Percentiles rank a stretch among this genome's conserved stretches.
Evolutionary conservation across 176 grass and related monocot species (phyloP).

Genomic region (Carex parvula): DNA sequence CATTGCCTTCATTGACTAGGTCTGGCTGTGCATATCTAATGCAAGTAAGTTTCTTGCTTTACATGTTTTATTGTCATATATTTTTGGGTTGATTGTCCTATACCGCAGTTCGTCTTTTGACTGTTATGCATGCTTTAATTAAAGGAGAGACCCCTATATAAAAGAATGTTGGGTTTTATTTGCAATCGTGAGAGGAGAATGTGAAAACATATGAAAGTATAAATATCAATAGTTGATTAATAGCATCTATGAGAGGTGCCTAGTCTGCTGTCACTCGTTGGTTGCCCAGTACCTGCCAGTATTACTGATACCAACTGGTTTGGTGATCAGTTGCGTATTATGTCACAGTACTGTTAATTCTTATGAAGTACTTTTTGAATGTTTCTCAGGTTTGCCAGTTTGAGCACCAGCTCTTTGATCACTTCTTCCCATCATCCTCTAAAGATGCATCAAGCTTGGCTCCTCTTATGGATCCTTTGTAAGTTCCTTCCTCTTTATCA

Average conservation of each 20-base stretch:
- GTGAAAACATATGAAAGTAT: neutral
- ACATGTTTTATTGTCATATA: neutral
- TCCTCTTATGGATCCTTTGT: conserved; percentile 92
- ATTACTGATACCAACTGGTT: neutral
- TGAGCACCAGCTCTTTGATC: conserved; percentile 98
- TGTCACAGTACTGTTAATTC: neutral
- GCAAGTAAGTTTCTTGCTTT: conserved; percentile 50
- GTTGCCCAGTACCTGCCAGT: neutral
- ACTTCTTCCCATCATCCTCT: conserved; percentile 90
- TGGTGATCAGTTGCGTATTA: neutral
- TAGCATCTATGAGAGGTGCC: neutral
- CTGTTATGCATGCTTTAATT: neutral
- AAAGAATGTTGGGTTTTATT: neutral
- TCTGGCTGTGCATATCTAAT: conserved; percentile 97
- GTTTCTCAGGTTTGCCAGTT: conserved; percentile 85
- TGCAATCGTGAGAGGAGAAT: neutral
- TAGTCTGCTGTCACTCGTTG: neutral
- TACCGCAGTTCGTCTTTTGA: neutral
- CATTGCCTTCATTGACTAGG: conserved; percentile 89
- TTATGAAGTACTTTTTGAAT: conserved; percentile 40
- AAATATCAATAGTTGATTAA: neutral
- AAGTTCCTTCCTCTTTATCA: conserved; percentile 36
- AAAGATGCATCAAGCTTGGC: conserved; percentile 75
- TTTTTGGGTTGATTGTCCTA: neutral
- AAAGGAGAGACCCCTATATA: neutral